Evolutionary conservation across 1,284 basidiomycete species (phyloP), one percentile per base, ranked within the genome.

Genomic region (Apiotrichum mycotoxinovorans): DNA sequence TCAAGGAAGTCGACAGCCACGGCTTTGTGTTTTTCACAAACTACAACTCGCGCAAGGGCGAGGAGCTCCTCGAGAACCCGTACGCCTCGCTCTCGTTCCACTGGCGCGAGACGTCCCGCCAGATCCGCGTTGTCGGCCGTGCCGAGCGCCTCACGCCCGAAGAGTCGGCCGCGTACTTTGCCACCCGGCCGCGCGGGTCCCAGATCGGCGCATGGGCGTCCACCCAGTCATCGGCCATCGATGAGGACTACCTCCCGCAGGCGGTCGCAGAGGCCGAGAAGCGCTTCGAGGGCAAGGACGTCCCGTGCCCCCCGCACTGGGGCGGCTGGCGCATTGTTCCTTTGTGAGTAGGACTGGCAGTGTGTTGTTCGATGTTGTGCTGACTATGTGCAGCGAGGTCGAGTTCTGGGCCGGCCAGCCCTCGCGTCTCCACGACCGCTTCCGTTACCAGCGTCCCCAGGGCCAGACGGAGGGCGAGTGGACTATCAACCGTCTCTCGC

Each of bases 11-110:
- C 67, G 89, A 95, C 78, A 71, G 81, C 25, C 83, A 80, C 50
- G 93, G 94, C 37, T 97, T 98, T 78, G 84, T 95, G 54, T 97
- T 98, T 79, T 98, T 85, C 82, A 95, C 93, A 37, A 98, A 98
- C 79, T 98, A 98, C 80, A 83, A 83, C 37, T 95, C 91, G 20
- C 84, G 94, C 62, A 98, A 98, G 78, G 91, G 89, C 2, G 72
- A 78, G 35, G 96, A 98, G 75, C 80, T 98, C 44, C 62, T 75
- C 3, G 81, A 78, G 41, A 94, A 92, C 69, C 87, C 89, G 0
- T 81, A 86, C 68, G 91, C 88, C 0, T 85, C 90, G 2, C 79
- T 95, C 23, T 85, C 87, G 8, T 90, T 97, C 70, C 97, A 95
- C 80, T 98, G 95, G 96, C 80, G 85, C 52, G 89, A 92, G 70